These are phyloP conservation scores for Nemophila menziesii DNA, from an alignment of 257 asterid genomes.

Conservation along the genomic window DNA sequence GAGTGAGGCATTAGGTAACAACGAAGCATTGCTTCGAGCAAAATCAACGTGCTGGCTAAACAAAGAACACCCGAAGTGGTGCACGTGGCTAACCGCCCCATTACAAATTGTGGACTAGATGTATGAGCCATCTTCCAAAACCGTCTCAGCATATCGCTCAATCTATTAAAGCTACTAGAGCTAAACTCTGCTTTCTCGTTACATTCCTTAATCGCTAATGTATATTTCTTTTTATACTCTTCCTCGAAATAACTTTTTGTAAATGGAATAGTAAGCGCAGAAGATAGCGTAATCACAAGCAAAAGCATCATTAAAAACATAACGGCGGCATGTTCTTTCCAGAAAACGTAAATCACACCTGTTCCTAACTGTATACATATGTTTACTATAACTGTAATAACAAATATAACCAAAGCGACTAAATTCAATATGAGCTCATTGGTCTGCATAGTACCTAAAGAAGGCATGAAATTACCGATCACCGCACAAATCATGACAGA, in stretches of 20 bases:
- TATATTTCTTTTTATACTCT: slow-evolving; percentile 30
- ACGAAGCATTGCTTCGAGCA: slow-evolving; percentile 52
- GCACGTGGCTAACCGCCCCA: slow-evolving; percentile 63
- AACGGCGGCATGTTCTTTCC: slow-evolving; percentile 34
- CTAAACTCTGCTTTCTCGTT: slow-evolving; percentile 9
- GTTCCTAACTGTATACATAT: slow-evolving; percentile 56
- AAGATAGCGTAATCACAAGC: slow-evolving; percentile 34
- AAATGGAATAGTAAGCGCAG: slow-evolving; percentile 44
- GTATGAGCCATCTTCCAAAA: slow-evolving; percentile 94
- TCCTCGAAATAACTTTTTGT: slow-evolving; percentile 46
- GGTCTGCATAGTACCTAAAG: slow-evolving; percentile 48
- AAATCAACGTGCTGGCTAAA: slow-evolving; percentile 30
- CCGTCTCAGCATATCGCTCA: slow-evolving; percentile 38
- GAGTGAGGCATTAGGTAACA: slow-evolving; percentile 34
- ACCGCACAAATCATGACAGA: slow-evolving; percentile 43
- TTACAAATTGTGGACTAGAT: slow-evolving; percentile 62
- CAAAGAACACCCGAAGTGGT: slow-evolving; percentile 68
- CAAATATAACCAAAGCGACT: slow-evolving; percentile 56
- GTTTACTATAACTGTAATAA: slow-evolving; percentile 47
- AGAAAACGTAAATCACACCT: slow-evolving; percentile 56
- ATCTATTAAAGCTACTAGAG: slow-evolving; percentile 16
- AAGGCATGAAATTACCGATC: slow-evolving; percentile 66
- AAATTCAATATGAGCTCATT: slow-evolving; percentile 56
- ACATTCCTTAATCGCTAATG: slow-evolving; percentile 28
- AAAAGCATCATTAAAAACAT: slow-evolving; percentile 44